A percentile compares a stretch with the other conserved stretches of the same genome.
These are phyloP conservation scores for Myriosclerotinia curreyana DNA, from an alignment of 2,329 filamentous ascomycete genomes.

Conservation along the genomic window DNA sequence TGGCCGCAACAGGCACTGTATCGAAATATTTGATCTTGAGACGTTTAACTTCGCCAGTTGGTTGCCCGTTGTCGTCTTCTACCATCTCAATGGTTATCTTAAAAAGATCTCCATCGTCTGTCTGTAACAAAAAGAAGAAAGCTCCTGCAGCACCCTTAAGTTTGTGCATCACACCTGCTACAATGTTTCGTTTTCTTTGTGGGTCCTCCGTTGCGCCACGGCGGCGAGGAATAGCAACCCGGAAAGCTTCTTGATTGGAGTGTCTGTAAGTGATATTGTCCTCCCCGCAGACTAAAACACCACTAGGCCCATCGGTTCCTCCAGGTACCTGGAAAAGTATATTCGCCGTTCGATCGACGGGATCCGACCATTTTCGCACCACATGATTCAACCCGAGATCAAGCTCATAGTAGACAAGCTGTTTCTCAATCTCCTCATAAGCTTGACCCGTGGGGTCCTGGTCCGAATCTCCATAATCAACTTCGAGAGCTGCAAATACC, in stretches of 20 bases:
- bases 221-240: slow-evolving; percentile 83
- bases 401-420: slow-evolving; percentile 94
- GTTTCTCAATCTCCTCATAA: slow-evolving; percentile 77
- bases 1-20: slow-evolving; percentile 84
- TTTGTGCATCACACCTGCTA: slow-evolving; percentile 95
- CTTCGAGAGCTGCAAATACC: slow-evolving; percentile 90
- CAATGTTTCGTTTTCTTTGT: slow-evolving; percentile 80
- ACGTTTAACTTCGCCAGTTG: slow-evolving; percentile 75
- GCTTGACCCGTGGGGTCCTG: slow-evolving; percentile 86
- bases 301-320: slow-evolving; percentile 88
- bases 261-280: slow-evolving; percentile 97
- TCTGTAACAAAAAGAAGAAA: slow-evolving; percentile 96
- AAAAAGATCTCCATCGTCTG: slow-evolving; percentile 97
- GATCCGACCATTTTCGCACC: slow-evolving; percentile 92
- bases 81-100: slow-evolving; percentile 92
- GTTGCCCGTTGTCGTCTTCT: slow-evolving; percentile 72
- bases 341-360: slow-evolving; percentile 84
- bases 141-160: slow-evolving; percentile 77
- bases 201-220: slow-evolving; percentile 89
- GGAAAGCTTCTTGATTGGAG: slow-evolving; percentile 85
- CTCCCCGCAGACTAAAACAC: slow-evolving; percentile 90
- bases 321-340: slow-evolving; percentile 94
- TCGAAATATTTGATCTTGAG: slow-evolving; percentile 98
- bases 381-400: slow-evolving; percentile 97
- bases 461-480: slow-evolving; percentile 89